These are phyloP conservation scores for Candida manassasensis DNA, from an alignment of 805 yeast genomes.

Conservation along the genomic window DNA sequence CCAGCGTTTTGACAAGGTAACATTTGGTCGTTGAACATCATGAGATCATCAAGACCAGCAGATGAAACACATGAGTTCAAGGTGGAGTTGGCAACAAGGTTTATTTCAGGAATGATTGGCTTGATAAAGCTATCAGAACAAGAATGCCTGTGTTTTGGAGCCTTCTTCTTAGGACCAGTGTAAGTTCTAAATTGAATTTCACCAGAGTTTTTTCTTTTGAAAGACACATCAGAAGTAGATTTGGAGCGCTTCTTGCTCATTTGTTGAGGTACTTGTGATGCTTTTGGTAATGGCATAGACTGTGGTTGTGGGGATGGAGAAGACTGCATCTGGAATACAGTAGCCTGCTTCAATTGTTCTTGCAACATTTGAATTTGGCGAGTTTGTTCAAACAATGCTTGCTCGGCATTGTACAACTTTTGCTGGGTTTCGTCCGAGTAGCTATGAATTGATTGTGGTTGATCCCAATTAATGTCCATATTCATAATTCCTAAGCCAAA, in stretches of 20 bases:
- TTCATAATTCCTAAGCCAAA: conserved; percentile 29
- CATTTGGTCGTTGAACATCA: conserved; percentile 24
- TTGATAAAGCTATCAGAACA: conserved; percentile 18
- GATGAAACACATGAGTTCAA: conserved; percentile 7
- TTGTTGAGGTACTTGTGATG: conserved; percentile 11
- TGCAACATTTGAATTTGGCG: conserved; percentile 20
- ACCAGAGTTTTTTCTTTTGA: conserved; percentile 10
- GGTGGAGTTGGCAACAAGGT: not conserved
- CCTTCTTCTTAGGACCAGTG: conserved; percentile 14
- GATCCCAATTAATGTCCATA: conserved; percentile 17
- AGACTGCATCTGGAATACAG: conserved; percentile 10
- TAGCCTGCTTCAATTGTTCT: conserved; percentile 19
- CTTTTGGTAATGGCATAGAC: conserved; percentile 6
- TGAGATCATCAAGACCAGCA: conserved; percentile 24
- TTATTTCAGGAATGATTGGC: conserved; percentile 2
- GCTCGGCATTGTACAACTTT: conserved; percentile 15
- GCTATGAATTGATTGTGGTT: conserved; percentile 7
- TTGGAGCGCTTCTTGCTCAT: conserved; percentile 22
- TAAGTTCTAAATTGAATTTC: conserved; percentile 17
- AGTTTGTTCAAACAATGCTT: conserved; percentile 19
- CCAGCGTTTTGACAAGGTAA: conserved; percentile 5
- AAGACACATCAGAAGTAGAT: conserved; percentile 15
- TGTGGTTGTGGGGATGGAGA: conserved; percentile 4
- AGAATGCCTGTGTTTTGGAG: conserved; percentile 17
- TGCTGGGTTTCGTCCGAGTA: conserved; percentile 5